A percentile compares a stretch with the other conserved stretches of the same genome.
These are phyloP conservation scores for Kitagawia praeruptora DNA, from an alignment of 129 eudicot species.

Conservation along the genomic window DNA sequence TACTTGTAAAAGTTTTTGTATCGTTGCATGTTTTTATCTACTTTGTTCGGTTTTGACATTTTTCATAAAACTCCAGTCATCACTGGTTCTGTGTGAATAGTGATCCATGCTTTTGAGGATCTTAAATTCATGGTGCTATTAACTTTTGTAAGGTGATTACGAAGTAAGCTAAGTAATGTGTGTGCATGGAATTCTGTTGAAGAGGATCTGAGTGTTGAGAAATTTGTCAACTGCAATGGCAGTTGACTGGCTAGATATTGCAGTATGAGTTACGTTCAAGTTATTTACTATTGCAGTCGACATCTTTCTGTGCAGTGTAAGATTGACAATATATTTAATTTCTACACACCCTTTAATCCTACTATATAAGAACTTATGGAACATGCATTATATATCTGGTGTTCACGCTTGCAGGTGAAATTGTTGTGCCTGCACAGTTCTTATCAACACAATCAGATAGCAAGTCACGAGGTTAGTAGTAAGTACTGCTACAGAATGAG, in stretches of 20 bases:
- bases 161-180: neutral
- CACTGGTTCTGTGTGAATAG: constrained; percentile 14
- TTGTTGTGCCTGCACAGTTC: constrained; percentile 89
- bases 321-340: neutral
- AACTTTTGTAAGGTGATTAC: neutral
- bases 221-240: constrained; percentile 27
- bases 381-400: constrained; percentile 2
- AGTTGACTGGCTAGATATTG: constrained; percentile 15
- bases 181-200: constrained; percentile 24
- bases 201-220: no score
- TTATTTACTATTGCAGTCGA: neutral
- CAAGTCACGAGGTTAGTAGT: constrained; percentile 62
- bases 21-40: neutral
- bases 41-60: constrained; percentile 5
- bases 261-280: constrained; percentile 31
- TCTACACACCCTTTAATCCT: neutral
- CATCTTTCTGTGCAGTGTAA: neutral
- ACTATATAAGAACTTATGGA: neutral
- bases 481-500: no score
- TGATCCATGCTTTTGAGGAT: constrained; percentile 29
- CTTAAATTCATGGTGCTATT: constrained; percentile 14
- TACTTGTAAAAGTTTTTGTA: constrained; percentile 42
- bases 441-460: constrained; percentile 82
- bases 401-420: constrained; percentile 49
- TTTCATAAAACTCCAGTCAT: neutral